These are phyloP conservation scores for Solanum neorickii DNA, from an alignment of 257 asterid species.

Conservation along the genomic window DNA sequence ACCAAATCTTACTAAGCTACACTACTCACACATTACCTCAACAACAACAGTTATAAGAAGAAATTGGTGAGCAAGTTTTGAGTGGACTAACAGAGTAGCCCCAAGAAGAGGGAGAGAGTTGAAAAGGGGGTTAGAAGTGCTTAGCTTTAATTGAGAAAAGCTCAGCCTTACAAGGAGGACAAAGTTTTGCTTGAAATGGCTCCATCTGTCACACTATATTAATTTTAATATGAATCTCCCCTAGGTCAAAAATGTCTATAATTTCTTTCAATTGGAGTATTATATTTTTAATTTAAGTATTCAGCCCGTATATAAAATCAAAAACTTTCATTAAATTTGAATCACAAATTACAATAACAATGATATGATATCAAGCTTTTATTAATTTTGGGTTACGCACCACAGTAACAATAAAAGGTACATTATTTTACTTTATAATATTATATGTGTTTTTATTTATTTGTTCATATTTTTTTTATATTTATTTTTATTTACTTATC, in stretches of 20 bases:
- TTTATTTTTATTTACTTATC: too few species aligned
- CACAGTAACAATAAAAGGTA: too few species aligned
- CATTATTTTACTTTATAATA: too few species aligned
- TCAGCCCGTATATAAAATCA: too few species aligned
- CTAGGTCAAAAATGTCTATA: background rate
- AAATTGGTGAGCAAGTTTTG: background rate
- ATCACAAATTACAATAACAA: too few species aligned
- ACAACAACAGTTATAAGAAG: background rate
- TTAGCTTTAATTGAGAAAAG: conserved; percentile 8
- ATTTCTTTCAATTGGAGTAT: background rate
- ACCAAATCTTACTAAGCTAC: background rate
- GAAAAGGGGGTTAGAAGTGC: background rate
- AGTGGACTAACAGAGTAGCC: background rate
- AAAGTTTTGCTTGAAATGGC: background rate
- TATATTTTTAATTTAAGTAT: too few species aligned
- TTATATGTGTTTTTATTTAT: fast-evolving
- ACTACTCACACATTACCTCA: background rate
- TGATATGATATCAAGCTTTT: too few species aligned
- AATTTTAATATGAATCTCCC: background rate
- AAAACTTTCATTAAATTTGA: too few species aligned
- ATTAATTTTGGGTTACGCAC: too few species aligned
- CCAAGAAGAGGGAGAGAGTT: background rate
- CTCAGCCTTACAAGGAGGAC: conserved; percentile 3
- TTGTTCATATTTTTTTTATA: too few species aligned
- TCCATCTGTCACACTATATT: background rate